phyloP scores from a whole-genome alignment of 2,329 filamentous ascomycete species.

The Botrytis sinoallii region DNA sequence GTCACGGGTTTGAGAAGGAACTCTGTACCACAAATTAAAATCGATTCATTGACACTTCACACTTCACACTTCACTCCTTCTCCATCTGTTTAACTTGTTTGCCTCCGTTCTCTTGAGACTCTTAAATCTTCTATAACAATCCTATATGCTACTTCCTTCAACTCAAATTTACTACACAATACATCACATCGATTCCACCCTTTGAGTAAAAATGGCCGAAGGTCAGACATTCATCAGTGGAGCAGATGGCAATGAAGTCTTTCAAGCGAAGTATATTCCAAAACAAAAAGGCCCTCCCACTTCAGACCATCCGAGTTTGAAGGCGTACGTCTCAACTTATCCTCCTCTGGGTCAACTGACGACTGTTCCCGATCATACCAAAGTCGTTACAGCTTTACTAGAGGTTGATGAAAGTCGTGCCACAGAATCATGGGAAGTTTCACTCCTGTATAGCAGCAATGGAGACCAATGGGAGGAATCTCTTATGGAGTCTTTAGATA shows the following conservation, averaged over 20 bases:
- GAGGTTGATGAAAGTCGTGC: conserved; percentile 57
- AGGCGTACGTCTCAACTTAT: conserved; percentile 55
- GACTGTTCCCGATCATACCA: conserved; percentile 43
- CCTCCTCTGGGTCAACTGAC: conserved; percentile 77
- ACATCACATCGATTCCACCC: conserved; percentile 15
- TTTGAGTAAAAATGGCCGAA: neutral
- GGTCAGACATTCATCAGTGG: conserved; percentile 29
- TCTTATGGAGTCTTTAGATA: conserved; percentile 37
- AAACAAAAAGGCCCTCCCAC: conserved; percentile 33
- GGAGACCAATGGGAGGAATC: conserved; percentile 56
- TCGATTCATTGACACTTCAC: neutral
- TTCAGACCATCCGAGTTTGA: conserved; percentile 46
- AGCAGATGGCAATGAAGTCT: conserved; percentile 36
- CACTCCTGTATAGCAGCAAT: conserved; percentile 67
- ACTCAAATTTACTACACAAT: neutral
- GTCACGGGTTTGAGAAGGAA: neutral
- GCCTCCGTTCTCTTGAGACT: too few species aligned
- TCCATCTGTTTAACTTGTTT: neutral
- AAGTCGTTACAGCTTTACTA: conserved; percentile 63
- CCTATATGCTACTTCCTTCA: conserved; percentile 12
- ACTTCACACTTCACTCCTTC: neutral
- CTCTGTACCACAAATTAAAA: neutral
- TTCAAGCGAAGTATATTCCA: conserved; percentile 37
- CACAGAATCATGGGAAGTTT: conserved; percentile 65
- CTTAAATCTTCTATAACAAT: neutral